phyloP scores from a whole-genome alignment of 179 eudicot species.

The Carnegiea gigantea region DNA sequence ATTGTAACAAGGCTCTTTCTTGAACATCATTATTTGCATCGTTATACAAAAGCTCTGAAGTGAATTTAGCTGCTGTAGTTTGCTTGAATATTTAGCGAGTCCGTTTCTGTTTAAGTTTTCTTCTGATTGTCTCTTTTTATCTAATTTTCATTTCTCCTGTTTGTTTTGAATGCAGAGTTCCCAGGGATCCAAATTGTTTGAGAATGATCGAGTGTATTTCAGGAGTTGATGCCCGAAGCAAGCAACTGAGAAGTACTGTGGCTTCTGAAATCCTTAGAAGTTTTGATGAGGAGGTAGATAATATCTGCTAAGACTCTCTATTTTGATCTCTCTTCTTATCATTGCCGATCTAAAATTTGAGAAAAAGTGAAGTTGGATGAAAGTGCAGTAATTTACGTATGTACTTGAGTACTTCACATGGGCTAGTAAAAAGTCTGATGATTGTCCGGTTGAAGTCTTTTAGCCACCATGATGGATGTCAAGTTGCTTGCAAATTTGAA shows the following conservation, averaged over 20 bases:
- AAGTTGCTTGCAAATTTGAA: background rate
- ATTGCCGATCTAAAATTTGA: background rate
- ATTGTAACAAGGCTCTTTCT: background rate
- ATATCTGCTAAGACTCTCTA: background rate
- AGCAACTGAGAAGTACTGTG: constrained; percentile 60
- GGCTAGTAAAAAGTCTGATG: background rate
- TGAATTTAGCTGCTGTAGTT: background rate
- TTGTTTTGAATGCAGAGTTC: constrained; percentile 50
- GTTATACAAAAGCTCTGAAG: background rate
- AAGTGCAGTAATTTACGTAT: background rate
- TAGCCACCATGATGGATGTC: background rate
- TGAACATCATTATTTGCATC: background rate
- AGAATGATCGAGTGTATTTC: constrained; percentile 61
- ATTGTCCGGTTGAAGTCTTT: background rate
- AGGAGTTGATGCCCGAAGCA: constrained; percentile 62
- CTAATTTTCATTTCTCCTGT: background rate
- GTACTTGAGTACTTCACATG: background rate
- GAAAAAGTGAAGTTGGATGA: background rate
- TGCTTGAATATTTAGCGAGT: background rate
- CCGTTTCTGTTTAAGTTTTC: background rate
- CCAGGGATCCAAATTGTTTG: constrained; percentile 66
- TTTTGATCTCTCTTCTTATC: background rate
- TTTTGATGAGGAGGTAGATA: constrained; percentile 72
- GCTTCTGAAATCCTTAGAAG: constrained; percentile 56
- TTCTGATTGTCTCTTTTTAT: background rate